phyloP scores from a whole-genome alignment of 2,329 filamentous ascomycete genomes.

The Fusarium floridanum region DNA sequence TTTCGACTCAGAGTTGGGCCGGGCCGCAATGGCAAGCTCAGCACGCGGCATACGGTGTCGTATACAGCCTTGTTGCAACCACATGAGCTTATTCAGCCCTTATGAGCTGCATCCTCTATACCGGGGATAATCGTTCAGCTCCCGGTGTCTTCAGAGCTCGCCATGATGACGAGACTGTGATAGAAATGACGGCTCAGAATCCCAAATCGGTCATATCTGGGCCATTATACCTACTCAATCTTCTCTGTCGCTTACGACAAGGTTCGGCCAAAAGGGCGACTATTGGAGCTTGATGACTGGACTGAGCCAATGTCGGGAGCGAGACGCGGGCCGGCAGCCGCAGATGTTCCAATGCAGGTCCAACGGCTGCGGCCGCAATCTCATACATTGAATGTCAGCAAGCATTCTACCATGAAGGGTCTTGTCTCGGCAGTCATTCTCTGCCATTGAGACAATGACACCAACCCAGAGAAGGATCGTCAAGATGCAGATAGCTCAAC shows the following conservation, averaged over 20 bases:
- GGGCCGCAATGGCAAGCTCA: constrained; percentile 3
- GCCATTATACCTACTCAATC: neutral
- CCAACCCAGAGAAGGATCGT: neutral
- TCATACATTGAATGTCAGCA: constrained; percentile 15
- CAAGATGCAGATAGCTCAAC: constrained; percentile 21
- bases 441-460: neutral
- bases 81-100: neutral
- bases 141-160: neutral
- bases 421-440: neutral
- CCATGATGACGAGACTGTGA: constrained; percentile 28
- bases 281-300: constrained; percentile 17
- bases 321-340: constrained; percentile 28
- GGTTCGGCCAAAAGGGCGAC: constrained; percentile 25
- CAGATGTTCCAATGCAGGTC: constrained; percentile 23
- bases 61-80: neutral
- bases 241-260: constrained; percentile 16
- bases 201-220: neutral
- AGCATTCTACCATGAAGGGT: neutral
- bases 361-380: constrained; percentile 29
- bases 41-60: neutral
- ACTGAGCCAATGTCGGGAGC: constrained; percentile 20
- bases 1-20: constrained; percentile 10
- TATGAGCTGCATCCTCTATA: constrained; percentile 37
- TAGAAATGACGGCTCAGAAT: constrained; percentile 11
- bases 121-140: neutral